A percentile compares a stretch with the other conserved stretches of the same genome.
Conservation (phyloP, 768 basidiomycete species). For the Cubamyces lactineus region DNA sequence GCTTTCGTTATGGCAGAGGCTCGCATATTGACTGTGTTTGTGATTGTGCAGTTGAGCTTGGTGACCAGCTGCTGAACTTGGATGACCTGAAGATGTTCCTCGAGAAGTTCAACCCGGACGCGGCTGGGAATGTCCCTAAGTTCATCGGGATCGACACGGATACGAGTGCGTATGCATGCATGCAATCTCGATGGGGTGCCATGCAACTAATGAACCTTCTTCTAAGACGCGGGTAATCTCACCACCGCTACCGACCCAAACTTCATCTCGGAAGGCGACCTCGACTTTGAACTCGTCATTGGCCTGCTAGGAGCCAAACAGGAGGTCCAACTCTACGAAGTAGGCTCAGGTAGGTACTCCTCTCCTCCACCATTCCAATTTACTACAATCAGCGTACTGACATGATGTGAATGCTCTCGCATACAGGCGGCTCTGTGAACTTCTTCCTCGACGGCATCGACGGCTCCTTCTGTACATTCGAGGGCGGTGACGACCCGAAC, state of each 20-base stretch:
- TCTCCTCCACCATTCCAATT: neutral
- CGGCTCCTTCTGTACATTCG: constrained; percentile 45
- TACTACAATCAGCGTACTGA: neutral
- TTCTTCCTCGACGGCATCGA: constrained; percentile 51
- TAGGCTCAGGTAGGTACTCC: constrained; percentile 22
- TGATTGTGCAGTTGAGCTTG: constrained; percentile 1
- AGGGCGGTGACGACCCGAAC: constrained; percentile 40
- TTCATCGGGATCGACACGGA: neutral
- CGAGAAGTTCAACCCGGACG: constrained; percentile 6
- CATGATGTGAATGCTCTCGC: neutral
- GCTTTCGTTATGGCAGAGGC: too few relatives aligned
- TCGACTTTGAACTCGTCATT: constrained; percentile 37
- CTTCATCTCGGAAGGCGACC: constrained; percentile 5
- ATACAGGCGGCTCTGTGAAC: constrained; percentile 45
- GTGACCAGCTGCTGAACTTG: neutral
- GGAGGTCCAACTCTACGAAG: constrained; percentile 27
- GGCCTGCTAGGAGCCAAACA: constrained; percentile 38
- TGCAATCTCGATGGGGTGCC: too few relatives aligned
- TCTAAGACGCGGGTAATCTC: too few relatives aligned
- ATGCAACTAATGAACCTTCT: too few relatives aligned
- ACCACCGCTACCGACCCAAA: constrained; percentile 1
- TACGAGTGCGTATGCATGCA: neutral
- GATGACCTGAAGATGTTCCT: constrained; percentile 8
- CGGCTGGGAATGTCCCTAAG: neutral
- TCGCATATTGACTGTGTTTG: neutral